These are phyloP conservation scores for Dictyostelium capitatum DNA, from an alignment of 78 protist genomes.

Conservation along the genomic window DNA sequence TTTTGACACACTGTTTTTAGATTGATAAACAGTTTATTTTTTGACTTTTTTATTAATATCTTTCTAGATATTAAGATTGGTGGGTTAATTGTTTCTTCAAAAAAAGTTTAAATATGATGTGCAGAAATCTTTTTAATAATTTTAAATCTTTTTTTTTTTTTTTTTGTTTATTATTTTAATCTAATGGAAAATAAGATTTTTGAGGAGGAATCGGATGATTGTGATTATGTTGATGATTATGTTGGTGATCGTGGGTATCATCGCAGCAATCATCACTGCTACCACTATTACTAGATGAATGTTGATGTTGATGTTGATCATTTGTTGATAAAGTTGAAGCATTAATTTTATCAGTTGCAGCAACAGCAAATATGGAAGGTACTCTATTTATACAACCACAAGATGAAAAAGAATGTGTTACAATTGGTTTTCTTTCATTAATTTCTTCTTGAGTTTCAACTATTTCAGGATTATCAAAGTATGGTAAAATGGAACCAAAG, in stretches of 20 bases:
- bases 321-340: background rate
- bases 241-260: background rate
- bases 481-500: constrained; percentile 84
- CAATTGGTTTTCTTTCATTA: constrained; percentile 22
- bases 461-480: constrained; percentile 14
- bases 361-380: constrained; percentile 67
- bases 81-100: too few relatives aligned
- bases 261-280: too few relatives aligned
- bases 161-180: background rate
- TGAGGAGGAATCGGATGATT: background rate
- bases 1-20: too few relatives aligned
- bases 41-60: too few relatives aligned
- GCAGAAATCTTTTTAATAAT: too few relatives aligned
- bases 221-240: constrained; percentile 8
- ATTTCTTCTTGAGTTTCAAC: background rate
- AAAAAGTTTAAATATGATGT: too few relatives aligned
- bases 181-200: constrained; percentile 17
- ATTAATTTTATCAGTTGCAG: background rate
- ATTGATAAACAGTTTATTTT: too few relatives aligned
- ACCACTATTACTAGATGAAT: background rate
- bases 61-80: too few relatives aligned
- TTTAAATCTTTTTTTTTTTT: too few relatives aligned
- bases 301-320: background rate
- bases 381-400: constrained; percentile 61
- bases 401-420: constrained; percentile 41